Conservation (phyloP, 352 stramenopile genomes). For the Globisporangium polare region DNA sequence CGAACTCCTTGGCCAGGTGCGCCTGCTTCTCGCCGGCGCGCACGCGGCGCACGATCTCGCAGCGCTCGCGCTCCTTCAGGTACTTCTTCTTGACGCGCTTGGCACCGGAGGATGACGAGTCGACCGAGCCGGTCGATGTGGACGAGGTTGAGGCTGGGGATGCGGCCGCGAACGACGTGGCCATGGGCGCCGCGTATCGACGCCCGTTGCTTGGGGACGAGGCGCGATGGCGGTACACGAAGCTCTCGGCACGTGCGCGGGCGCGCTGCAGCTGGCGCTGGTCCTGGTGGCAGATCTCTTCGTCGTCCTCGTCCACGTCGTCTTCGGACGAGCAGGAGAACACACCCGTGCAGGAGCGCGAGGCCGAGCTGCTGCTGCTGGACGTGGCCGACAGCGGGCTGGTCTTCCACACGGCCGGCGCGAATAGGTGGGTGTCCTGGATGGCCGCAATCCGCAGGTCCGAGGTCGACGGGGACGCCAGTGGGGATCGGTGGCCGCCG, state of each 20-base stretch:
- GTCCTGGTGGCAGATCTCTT: background rate
- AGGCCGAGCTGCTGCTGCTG: background rate
- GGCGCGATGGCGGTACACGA: slow-evolving; percentile 3
- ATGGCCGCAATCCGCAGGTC: background rate
- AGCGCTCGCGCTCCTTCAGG: slow-evolving; percentile 57
- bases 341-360: slow-evolving; percentile 7
- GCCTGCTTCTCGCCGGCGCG: slow-evolving; percentile 56
- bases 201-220: slow-evolving; percentile 6
- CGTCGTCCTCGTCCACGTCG: slow-evolving; percentile 20
- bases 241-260: slow-evolving; percentile 6
- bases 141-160: background rate
- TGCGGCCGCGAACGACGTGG: background rate
- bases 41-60: slow-evolving; percentile 59
- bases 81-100: slow-evolving; percentile 68
- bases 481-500: slow-evolving; percentile 1
- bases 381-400: slow-evolving; percentile 4
- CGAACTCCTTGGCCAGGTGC: slow-evolving; percentile 62
- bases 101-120: background rate
- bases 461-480: background rate
- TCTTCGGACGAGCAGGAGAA: slow-evolving; percentile 23
- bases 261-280: slow-evolving; percentile 8
- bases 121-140: background rate
- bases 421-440: background rate
- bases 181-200: slow-evolving; percentile 1
- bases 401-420: slow-evolving; percentile 9